phyloP scores from a whole-genome alignment of 192 early-diverging fungal species.

The Umbelopsis vinacea region DNA sequence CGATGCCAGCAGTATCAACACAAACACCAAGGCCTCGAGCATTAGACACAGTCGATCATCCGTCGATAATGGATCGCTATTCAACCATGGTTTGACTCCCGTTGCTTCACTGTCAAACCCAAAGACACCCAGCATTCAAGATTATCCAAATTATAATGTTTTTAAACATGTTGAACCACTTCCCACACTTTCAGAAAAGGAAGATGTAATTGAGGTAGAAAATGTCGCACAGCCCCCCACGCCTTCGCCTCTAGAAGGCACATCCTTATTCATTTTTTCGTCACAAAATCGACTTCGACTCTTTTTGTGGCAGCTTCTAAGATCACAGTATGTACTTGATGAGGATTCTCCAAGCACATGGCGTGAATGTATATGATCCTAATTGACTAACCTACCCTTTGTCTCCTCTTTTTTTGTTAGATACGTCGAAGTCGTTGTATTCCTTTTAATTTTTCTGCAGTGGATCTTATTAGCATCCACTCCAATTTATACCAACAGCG shows the following conservation, averaged over 20 bases:
- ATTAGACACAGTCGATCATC: neutral
- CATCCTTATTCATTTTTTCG: conserved; percentile 40
- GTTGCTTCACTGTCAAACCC: neutral
- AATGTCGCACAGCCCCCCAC: neutral
- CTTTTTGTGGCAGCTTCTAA: conserved; percentile 40
- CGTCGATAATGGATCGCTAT: neutral
- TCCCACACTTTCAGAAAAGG: neutral
- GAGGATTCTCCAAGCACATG: neutral
- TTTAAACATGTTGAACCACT: neutral
- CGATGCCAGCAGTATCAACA: neutral
- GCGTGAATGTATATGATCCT: neutral
- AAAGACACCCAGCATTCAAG: neutral
- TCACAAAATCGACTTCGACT: conserved; percentile 37
- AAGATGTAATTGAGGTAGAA: neutral
- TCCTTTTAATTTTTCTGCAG: conserved; percentile 45
- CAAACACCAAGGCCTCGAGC: neutral
- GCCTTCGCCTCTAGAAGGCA: conserved; percentile 38
- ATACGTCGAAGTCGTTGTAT: conserved; percentile 40
- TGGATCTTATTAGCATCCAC: conserved; percentile 52
- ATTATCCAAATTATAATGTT: conserved; percentile 7
- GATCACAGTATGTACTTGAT: conserved; percentile 39
- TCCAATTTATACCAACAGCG: conserved; percentile 30
- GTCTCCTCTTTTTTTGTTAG: conserved; percentile 14
- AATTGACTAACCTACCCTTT: neutral
- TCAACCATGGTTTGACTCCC: neutral